Percentiles rank a stretch among this genome's conserved stretches.
Evolutionary conservation across 768 basidiomycete genomes (phyloP).

Genomic region (Trametes coccinea): DNA sequence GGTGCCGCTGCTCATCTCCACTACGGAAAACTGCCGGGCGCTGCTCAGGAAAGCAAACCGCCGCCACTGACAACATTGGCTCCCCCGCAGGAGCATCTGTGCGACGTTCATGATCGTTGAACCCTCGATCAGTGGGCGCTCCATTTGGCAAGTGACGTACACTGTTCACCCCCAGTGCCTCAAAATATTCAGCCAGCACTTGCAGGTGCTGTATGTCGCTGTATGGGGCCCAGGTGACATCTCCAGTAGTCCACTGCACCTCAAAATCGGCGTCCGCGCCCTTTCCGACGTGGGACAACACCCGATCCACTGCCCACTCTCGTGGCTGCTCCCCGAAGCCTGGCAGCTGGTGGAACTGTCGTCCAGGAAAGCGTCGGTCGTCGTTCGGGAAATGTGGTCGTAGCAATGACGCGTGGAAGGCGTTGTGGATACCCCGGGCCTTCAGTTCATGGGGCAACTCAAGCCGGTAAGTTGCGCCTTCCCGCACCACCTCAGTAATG

Average conservation of each 20-base stretch:
- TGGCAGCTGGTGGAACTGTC: constrained; percentile 31
- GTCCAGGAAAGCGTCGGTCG: constrained; percentile 37
- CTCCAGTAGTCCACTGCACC: constrained; percentile 18
- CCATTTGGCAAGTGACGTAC: background rate
- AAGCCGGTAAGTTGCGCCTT: too few species aligned
- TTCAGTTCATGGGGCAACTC: constrained; percentile 33
- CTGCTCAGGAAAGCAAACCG: too few species aligned
- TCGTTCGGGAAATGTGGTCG: constrained; percentile 32
- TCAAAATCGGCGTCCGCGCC: constrained; percentile 1
- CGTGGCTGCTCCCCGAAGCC: constrained; percentile 37
- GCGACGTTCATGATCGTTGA: too few species aligned
- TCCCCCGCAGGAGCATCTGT: too few species aligned
- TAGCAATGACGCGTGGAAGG: constrained; percentile 39
- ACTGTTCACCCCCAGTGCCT: background rate
- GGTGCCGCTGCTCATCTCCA: too few species aligned
- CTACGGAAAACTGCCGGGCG: too few species aligned
- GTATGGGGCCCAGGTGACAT: constrained; percentile 21
- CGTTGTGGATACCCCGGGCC: constrained; percentile 31
- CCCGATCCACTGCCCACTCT: constrained; percentile 41
- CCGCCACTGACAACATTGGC: too few species aligned
- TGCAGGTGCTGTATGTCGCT: background rate
- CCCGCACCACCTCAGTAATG: too few species aligned
- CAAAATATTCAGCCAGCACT: constrained; percentile 20
- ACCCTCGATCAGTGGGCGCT: too few species aligned
- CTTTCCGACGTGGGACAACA: constrained; percentile 24